Base-by-base conservation (phyloP, 2,329 filamentous ascomycete species). In the Zymoseptoria ardabiliae region DNA sequence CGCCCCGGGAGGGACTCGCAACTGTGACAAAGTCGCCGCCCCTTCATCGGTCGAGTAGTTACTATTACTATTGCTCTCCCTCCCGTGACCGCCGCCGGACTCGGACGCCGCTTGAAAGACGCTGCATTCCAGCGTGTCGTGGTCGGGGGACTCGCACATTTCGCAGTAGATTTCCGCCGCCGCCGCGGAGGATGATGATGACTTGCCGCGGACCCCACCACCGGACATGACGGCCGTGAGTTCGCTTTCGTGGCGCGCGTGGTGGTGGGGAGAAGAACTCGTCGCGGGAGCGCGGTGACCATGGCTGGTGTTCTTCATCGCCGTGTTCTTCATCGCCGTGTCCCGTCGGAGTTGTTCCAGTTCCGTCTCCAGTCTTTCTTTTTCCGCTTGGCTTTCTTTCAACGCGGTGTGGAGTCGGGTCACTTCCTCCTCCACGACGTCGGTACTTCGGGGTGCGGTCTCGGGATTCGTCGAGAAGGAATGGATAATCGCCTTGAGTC, bases 401-500 rank as follows among this genome's bases (percentile, higher is more conserved):
- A 82, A 78, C 7, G 80, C 77, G 41, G 84, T 73, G 28, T 85
- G 82, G 54, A 86, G 83, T 55, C 85, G 79, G 35, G 79, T 78
- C 4, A 83, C 71, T 52, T 81, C 80, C 45, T 82, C 77, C 52
- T 81, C 80, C 45, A 82, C 77, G 2, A 70, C 73, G 61, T 68
- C 52, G 65, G 63, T 62, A 21, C 53, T 48, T 28, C 25, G 5
- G 25, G 11, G 51, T n/a, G 71, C 49, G 69, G 70, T 63, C 41
- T 70, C 57, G 1, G 86, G 83, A 66, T 90, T 90, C 62, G 91
- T 83, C 73, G 91, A 96, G 45, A 99, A 81, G 19, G 91, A 96
- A 75, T 97, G 93, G 61, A 99, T 97, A 71, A 99, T 97, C 50
- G 94, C 93, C 75, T 97, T 99, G 65, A 99, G 82, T 53, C 94